Percentiles rank a stretch among this genome's conserved stretches.
Evolutionary conservation across 164 flowering plant genomes (phyloP).

Genomic region (Brasenia schreberi): DNA sequence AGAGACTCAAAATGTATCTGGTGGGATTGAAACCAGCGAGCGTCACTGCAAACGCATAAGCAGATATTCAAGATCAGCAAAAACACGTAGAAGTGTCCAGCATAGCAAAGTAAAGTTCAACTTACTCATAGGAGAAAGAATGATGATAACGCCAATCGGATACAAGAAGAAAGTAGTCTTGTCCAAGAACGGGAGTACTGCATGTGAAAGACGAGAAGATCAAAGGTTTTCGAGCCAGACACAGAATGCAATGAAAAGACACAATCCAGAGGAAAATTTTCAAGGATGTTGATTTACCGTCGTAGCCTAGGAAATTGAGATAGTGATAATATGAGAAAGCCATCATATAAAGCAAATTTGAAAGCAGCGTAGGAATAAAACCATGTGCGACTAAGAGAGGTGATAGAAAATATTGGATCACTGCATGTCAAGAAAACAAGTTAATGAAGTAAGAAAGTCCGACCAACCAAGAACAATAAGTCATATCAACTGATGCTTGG

Average conservation of each 20-base stretch:
- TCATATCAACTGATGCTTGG: neutral
- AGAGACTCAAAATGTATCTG: constrained; percentile 75
- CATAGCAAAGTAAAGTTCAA: constrained; percentile 1
- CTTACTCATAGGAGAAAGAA: constrained; percentile 84
- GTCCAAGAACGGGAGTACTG: constrained; percentile 94
- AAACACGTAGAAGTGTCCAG: neutral
- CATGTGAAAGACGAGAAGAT: constrained; percentile 5
- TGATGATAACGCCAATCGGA: constrained; percentile 76
- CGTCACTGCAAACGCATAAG: constrained; percentile 46
- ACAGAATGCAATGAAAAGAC: neutral
- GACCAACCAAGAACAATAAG: neutral
- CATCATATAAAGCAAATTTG: constrained; percentile 93
- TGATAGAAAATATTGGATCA: constrained; percentile 81
- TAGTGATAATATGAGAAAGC: constrained; percentile 88
- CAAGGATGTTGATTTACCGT: constrained; percentile 48
- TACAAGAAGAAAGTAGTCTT: constrained; percentile 89
- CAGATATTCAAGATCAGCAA: neutral
- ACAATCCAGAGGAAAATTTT: neutral
- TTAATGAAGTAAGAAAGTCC: neutral
- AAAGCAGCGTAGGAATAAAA: constrained; percentile 66
- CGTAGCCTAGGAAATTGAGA: constrained; percentile 95
- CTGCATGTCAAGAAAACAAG: constrained; percentile 26
- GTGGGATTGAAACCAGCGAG: constrained; percentile 95
- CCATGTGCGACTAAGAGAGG: constrained; percentile 92
- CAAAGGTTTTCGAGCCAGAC: neutral